phyloP scores from a whole-genome alignment of 2,329 filamentous ascomycete genomes.

The Aaosphaeria arxii region DNA sequence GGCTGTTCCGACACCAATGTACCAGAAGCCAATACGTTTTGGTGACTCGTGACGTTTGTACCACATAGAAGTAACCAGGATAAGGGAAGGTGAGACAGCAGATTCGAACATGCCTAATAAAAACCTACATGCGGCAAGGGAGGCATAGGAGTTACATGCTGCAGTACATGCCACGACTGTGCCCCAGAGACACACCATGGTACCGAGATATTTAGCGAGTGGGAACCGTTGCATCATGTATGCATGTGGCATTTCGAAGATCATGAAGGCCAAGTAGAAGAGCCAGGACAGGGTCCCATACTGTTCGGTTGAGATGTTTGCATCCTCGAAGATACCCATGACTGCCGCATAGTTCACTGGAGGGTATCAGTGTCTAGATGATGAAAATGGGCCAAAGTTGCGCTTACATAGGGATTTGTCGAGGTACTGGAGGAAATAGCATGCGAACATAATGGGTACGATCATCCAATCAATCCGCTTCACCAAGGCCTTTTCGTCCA shows the following conservation, averaged over 20 bases:
- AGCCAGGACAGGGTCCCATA: slow-evolving; percentile 57
- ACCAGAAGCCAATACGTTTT: slow-evolving; percentile 24
- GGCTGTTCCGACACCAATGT: slow-evolving; percentile 31
- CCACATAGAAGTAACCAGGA: slow-evolving; percentile 43
- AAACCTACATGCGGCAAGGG: slow-evolving; percentile 52
- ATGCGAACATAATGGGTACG: slow-evolving; percentile 20
- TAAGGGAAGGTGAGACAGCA: slow-evolving; percentile 54
- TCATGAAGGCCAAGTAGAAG: slow-evolving; percentile 38
- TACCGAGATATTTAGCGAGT: slow-evolving; percentile 33
- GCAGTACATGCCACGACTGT: slow-evolving; percentile 11
- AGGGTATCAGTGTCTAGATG: neutral
- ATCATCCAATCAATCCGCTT: slow-evolving; percentile 18
- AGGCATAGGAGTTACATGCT: slow-evolving; percentile 25
- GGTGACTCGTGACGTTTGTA: slow-evolving; percentile 34
- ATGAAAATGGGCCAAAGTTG: neutral
- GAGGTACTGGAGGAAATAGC: slow-evolving; percentile 19
- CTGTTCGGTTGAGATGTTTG: slow-evolving; percentile 55
- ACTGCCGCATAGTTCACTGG: slow-evolving; percentile 51
- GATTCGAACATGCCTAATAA: slow-evolving; percentile 56
- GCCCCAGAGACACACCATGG: slow-evolving; percentile 13
- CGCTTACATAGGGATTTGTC: slow-evolving; percentile 16
- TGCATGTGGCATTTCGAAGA: slow-evolving; percentile 14
- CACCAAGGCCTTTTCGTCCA: slow-evolving; percentile 13
- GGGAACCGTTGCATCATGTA: slow-evolving; percentile 25
- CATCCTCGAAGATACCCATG: slow-evolving; percentile 60